Evolutionary conservation across 2,329 filamentous ascomycete genomes (phyloP).

Genomic region (Fusarium pseudocircinatum): DNA sequence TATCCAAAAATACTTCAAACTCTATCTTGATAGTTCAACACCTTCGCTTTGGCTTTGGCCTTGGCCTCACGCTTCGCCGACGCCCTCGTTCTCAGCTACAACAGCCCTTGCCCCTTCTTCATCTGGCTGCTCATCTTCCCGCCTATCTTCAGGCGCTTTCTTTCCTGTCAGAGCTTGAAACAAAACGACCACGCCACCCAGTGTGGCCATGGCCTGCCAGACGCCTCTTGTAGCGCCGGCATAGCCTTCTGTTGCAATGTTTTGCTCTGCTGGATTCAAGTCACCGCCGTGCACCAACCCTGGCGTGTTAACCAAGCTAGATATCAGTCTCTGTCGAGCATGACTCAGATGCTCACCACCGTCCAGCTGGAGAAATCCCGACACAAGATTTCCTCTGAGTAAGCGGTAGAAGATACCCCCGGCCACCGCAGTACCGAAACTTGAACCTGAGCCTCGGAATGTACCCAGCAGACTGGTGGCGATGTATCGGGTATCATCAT

Average conservation of each 20-base stretch:
- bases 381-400: constrained; percentile 63
- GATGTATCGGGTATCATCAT: constrained; percentile 74
- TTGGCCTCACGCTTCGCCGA: constrained; percentile 41
- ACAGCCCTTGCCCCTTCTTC: constrained; percentile 42
- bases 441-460: constrained; percentile 83
- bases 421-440: constrained; percentile 81
- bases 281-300: constrained; percentile 58
- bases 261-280: constrained; percentile 53
- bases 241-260: constrained; percentile 60
- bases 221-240: constrained; percentile 55
- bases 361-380: constrained; percentile 64
- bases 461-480: constrained; percentile 80
- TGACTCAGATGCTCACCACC: constrained; percentile 46
- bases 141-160: constrained; percentile 63
- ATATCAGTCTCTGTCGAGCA: constrained; percentile 53
- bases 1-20: background rate
- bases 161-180: constrained; percentile 63
- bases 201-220: constrained; percentile 58
- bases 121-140: constrained; percentile 46
- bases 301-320: constrained; percentile 61
- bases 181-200: constrained; percentile 55
- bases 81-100: constrained; percentile 45
- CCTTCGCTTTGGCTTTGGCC: background rate
- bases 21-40: constrained; percentile 1
- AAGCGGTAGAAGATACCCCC: constrained; percentile 78